Conservation (phyloP, 2,329 filamentous ascomycete genomes). For the Aspergillus melleus region DNA sequence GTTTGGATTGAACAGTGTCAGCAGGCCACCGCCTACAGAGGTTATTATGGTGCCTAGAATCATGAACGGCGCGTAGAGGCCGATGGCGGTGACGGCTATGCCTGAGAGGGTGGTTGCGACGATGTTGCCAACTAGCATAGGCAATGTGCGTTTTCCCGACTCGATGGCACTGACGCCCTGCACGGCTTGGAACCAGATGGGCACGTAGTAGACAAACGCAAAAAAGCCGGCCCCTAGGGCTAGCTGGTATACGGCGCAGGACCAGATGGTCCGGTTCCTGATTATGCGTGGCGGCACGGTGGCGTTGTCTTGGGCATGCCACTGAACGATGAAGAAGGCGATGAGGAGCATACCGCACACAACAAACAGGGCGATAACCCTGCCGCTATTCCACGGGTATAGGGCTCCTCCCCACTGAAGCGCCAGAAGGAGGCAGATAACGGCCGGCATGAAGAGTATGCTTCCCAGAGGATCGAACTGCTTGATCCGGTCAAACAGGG, state of each 20-base stretch:
- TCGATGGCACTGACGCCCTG: conserved; percentile 44
- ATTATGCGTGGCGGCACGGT: conserved; percentile 54
- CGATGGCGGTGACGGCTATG: conserved; percentile 31
- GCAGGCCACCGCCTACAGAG: conserved; percentile 42
- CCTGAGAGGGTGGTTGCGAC: conserved; percentile 37
- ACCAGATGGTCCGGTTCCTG: conserved; percentile 44
- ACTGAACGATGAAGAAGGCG: conserved; percentile 48
- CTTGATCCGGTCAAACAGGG: conserved; percentile 41
- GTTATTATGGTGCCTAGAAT: conserved; percentile 35
- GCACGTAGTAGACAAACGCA: conserved; percentile 44
- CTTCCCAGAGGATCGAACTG: conserved; percentile 39
- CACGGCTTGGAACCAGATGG: conserved; percentile 52
- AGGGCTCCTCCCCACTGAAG: conserved; percentile 25
- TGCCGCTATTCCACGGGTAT: conserved; percentile 23
- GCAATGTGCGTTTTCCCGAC: conserved; percentile 47
- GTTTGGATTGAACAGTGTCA: conserved; percentile 39
- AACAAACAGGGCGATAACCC: conserved; percentile 24
- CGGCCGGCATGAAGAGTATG: conserved; percentile 28
- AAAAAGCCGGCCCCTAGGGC: conserved; percentile 42
- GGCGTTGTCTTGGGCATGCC: conserved; percentile 50
- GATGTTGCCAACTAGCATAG: conserved; percentile 39
- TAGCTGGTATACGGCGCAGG: conserved; percentile 33
- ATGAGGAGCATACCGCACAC: conserved; percentile 28
- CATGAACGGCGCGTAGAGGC: conserved; percentile 45
- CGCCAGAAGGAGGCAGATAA: conserved; percentile 24